Percentiles rank a stretch among this genome's conserved stretches.
These are phyloP conservation scores for Talaromyces verruculosus DNA, from an alignment of 2,329 filamentous ascomycete species.

Conservation along the genomic window DNA sequence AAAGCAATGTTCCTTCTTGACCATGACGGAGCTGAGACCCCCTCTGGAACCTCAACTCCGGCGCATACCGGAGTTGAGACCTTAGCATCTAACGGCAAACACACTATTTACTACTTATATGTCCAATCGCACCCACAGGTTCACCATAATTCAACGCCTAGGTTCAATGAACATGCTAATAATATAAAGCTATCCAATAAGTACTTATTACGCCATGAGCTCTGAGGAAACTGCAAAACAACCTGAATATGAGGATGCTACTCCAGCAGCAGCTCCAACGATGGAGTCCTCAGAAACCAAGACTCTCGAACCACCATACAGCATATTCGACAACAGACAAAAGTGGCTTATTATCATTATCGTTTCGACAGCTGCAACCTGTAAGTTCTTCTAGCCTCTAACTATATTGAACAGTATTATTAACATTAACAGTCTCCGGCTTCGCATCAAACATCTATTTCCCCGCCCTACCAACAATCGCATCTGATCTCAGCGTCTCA, in stretches of 20 bases:
- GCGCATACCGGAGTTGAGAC: conserved; percentile 5
- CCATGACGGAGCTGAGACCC: background rate
- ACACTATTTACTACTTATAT: background rate
- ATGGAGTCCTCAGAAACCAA: background rate
- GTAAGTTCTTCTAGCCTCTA: conserved; percentile 32
- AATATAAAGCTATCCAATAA: background rate
- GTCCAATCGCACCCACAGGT: background rate
- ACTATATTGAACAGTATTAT: background rate
- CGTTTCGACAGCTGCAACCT: conserved; percentile 54
- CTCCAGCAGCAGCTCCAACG: background rate
- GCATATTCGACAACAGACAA: conserved; percentile 53
- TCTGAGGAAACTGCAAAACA: background rate
- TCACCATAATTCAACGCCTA: background rate
- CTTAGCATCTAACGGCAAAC: background rate
- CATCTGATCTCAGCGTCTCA: conserved; percentile 42
- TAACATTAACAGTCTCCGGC: conserved; percentile 35
- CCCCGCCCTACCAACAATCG: conserved; percentile 45
- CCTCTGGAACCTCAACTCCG: conserved; percentile 1
- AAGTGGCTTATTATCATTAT: conserved; percentile 50
- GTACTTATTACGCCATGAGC: background rate
- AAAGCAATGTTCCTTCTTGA: too few relatives aligned
- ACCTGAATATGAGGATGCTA: background rate
- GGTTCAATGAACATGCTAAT: background rate
- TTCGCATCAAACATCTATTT: conserved; percentile 48
- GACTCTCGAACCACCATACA: conserved; percentile 41